A percentile compares a stretch with the other conserved stretches of the same genome.
phyloP scores from a whole-genome alignment of 306 rosid genomes.

The Acacia acuminata region DNA sequence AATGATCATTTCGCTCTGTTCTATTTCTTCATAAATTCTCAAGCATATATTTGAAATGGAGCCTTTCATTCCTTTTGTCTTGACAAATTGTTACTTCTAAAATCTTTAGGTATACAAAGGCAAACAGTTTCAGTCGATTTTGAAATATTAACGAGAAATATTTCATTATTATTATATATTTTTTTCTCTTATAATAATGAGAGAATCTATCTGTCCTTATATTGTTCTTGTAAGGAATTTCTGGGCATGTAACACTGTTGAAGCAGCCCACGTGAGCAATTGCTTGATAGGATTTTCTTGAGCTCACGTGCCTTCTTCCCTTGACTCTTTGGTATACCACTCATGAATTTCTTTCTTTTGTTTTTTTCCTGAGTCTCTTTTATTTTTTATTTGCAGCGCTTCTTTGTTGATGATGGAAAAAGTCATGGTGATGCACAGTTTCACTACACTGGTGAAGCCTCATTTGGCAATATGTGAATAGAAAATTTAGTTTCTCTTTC shows the following conservation, averaged over 20 bases:
- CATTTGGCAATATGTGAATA: background rate
- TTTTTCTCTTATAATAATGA: background rate
- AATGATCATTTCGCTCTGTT: background rate
- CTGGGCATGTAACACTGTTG: background rate
- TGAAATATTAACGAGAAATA: background rate
- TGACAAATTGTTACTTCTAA: background rate
- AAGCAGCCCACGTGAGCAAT: background rate
- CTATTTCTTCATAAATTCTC: background rate
- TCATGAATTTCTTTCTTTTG: background rate
- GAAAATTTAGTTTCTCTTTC: background rate
- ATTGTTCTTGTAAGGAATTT: background rate
- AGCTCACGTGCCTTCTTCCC: background rate
- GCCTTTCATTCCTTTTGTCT: background rate
- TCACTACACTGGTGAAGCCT: background rate
- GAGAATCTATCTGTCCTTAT: background rate
- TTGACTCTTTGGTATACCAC: background rate
- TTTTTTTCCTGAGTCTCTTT: background rate
- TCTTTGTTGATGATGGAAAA: background rate
- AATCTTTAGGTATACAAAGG: background rate
- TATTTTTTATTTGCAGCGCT: background rate
- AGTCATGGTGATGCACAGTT: background rate
- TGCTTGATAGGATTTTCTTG: background rate
- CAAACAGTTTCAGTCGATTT: background rate
- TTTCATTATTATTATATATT: background rate
- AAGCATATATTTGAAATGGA: background rate